Evolutionary conservation across 345 rosid species (phyloP), one percentile per base, ranked within the genome.

Genomic region (Gynandropsis gynandra): DNA sequence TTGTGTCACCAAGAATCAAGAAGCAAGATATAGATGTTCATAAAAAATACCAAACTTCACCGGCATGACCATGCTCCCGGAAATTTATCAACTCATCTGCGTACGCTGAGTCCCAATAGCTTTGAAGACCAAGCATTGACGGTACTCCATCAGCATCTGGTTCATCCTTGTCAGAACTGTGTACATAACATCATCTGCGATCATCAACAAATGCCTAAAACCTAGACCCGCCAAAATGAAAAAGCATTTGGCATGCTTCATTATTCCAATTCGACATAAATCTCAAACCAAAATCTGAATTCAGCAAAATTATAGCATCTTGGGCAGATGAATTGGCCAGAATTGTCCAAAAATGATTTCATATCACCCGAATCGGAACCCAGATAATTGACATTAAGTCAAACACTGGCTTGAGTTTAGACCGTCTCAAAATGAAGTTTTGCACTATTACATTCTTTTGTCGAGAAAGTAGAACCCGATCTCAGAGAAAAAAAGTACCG

Each of bases 81-180:
- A 87, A 90, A 58, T 84, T 90, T 3, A 86, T 59, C 59, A 92
- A 73, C 76, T 92, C 98, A 58, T 80, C 96, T 0, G 93, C 83
- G 62, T 87, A 92, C 5, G 98, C 95, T 45, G 89, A 64, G 70
- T 92, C 78, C 98, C 98, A 92, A 47, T 92, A 87, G 76, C 89
- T 87, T 64, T 82, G 98, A 35, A 75, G 85, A 58, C 98, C 98
- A 29, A 87, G 76, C 95, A 82, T 72, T 34, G 98, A 87, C 37
- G 74, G 59, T 52, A 76, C 74, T 17, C 76, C 96, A 49, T 92
- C 98, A 27, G 85, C 76, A 68, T 82, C 96, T 12, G 81, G 67
- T 57, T 87, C 98, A 45, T 87, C 98, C 68, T 92, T 92, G 66
- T 87, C 96, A 16, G 95, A 92, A 69, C 98, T 92, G 76, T 19